Conservation (phyloP, 2,329 filamentous ascomycete species). For the Fusarium sp. region DNA sequence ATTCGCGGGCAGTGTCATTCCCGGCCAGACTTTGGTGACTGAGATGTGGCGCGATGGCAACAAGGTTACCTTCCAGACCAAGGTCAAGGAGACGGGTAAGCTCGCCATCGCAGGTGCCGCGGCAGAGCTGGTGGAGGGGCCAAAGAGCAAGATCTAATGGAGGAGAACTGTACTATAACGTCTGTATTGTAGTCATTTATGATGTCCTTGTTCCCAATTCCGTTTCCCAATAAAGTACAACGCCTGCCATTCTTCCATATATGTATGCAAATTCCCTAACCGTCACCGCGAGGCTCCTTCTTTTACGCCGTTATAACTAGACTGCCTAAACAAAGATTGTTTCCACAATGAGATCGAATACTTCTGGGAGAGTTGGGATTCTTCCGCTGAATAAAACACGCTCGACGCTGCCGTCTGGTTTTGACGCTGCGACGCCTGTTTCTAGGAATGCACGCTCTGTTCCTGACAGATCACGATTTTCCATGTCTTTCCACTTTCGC, state of each 20-base stretch:
- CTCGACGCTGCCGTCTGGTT: slow-evolving; percentile 46
- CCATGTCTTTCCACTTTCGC: slow-evolving; percentile 74
- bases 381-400: slow-evolving; percentile 49
- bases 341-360: slow-evolving; percentile 61
- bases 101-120: slow-evolving; percentile 84
- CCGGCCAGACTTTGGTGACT: slow-evolving; percentile 89
- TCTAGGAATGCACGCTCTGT: slow-evolving; percentile 69
- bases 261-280: slow-evolving; percentile 29
- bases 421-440: slow-evolving; percentile 58
- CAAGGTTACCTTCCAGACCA: slow-evolving; percentile 85
- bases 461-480: slow-evolving; percentile 68
- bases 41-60: slow-evolving; percentile 94
- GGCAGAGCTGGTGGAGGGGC: slow-evolving; percentile 72
- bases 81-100: slow-evolving; percentile 94
- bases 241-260: slow-evolving; percentile 13
- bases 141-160: slow-evolving; percentile 49
- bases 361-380: slow-evolving; percentile 55
- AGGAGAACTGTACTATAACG: slow-evolving; percentile 35
- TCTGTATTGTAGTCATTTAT: slow-evolving; percentile 44
- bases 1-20: slow-evolving; percentile 87
- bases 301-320: slow-evolving; percentile 25
- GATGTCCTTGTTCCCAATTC: slow-evolving; percentile 34
- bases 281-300: slow-evolving; percentile 26
- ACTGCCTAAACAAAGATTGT: slow-evolving; percentile 53
- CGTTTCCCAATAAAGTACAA: slow-evolving; percentile 17